These are phyloP conservation scores for Bifiguratus adelaidae DNA, from an alignment of 192 early-diverging fungal genomes.

Conservation along the genomic window DNA sequence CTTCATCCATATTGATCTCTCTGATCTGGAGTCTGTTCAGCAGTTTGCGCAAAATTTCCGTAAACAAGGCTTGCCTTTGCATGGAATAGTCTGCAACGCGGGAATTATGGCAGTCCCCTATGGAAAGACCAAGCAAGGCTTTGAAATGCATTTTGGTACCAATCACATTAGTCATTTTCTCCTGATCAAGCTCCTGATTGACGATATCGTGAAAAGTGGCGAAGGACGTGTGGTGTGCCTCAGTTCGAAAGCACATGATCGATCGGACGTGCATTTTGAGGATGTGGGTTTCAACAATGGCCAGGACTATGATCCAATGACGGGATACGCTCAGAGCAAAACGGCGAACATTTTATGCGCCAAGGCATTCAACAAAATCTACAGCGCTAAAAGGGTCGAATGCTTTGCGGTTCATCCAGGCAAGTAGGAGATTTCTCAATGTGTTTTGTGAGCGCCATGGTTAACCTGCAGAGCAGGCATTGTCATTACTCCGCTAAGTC, in stretches of 20 bases:
- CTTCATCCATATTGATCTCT: slow-evolving; percentile 2
- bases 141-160: slow-evolving; percentile 55
- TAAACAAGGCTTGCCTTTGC: background rate
- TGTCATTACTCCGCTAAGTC: background rate
- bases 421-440: too few relatives aligned
- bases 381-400: background rate
- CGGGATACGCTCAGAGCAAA: slow-evolving; percentile 22
- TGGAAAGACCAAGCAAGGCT: slow-evolving; percentile 35
- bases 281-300: slow-evolving; percentile 6
- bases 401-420: slow-evolving; percentile 6
- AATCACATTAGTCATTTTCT: slow-evolving; percentile 52
- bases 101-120: slow-evolving; percentile 51
- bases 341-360: slow-evolving; percentile 41
- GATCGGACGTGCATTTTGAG: slow-evolving; percentile 1
- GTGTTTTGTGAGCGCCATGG: too few relatives aligned
- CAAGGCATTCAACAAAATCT: background rate
- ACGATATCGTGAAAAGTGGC: slow-evolving; percentile 8
- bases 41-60: background rate
- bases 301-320: background rate
- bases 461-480: too few relatives aligned
- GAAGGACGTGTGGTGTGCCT: slow-evolving; percentile 20
- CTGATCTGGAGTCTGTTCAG: slow-evolving; percentile 2
- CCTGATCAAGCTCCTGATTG: slow-evolving; percentile 20
- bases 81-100: slow-evolving; percentile 3
- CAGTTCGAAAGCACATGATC: slow-evolving; percentile 15